Conservation (phyloP, 2,329 filamentous ascomycete genomes). For the Domatiomyces globalis region DNA sequence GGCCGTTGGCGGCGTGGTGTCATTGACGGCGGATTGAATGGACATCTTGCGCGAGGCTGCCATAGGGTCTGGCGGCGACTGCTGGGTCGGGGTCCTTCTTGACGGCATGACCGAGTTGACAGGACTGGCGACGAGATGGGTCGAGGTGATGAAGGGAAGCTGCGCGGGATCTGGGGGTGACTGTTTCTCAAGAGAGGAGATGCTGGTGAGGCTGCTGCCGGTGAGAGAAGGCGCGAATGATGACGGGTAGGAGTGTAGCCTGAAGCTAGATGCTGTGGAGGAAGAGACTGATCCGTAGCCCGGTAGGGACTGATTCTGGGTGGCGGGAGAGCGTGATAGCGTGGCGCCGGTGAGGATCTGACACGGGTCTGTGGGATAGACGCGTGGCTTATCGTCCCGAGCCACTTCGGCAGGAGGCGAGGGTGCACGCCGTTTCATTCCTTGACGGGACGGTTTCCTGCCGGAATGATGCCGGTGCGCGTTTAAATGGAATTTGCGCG, state of each 20-base stretch:
- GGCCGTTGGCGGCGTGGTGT: slow-evolving; percentile 17
- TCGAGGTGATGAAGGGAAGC: slow-evolving; percentile 39
- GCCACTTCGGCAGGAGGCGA: slow-evolving; percentile 45
- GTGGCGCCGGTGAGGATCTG: not conserved
- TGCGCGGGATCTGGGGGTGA: slow-evolving; percentile 43
- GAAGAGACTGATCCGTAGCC: slow-evolving; percentile 47
- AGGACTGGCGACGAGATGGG: slow-evolving; percentile 27
- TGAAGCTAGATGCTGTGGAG: slow-evolving; percentile 50
- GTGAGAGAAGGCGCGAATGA: slow-evolving; percentile 43
- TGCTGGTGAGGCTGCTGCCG: slow-evolving; percentile 52
- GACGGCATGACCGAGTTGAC: slow-evolving; percentile 23
- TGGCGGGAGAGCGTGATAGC: slow-evolving; percentile 37
- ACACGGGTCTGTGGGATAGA: not conserved
- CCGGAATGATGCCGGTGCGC: slow-evolving; percentile 26
- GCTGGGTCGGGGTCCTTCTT: slow-evolving; percentile 19
- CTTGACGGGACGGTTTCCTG: slow-evolving; percentile 31
- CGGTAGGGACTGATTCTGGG: slow-evolving; percentile 39
- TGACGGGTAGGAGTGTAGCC: slow-evolving; percentile 50
- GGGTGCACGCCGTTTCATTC: slow-evolving; percentile 50
- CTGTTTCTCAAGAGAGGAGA: slow-evolving; percentile 46
- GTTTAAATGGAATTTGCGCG: slow-evolving; percentile 26
- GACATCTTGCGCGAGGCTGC: slow-evolving; percentile 35
- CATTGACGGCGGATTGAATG: slow-evolving; percentile 23
- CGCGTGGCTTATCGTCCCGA: slow-evolving; percentile 23
- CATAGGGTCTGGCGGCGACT: slow-evolving; percentile 22